Evolutionary conservation across 257 asterid genomes (phyloP).

Genomic region (Scutellaria barbata): DNA sequence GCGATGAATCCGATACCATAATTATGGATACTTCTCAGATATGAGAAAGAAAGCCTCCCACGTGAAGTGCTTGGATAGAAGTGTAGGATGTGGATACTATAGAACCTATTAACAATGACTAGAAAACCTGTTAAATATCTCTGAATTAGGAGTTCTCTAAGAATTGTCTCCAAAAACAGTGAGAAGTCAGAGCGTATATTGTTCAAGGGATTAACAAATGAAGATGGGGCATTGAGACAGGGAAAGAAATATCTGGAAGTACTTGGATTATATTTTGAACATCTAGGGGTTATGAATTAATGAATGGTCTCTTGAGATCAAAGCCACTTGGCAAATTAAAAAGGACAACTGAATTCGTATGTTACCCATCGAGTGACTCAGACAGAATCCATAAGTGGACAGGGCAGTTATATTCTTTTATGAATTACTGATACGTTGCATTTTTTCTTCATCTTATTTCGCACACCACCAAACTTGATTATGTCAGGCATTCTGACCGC

Average conservation of each 20-base stretch:
- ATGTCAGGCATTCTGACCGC: conserved; percentile 13
- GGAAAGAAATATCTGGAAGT: background rate
- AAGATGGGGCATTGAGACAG: background rate
- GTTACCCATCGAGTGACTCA: background rate
- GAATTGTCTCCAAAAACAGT: too few species aligned
- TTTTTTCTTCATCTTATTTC: background rate
- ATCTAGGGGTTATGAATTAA: background rate
- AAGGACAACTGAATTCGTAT: background rate
- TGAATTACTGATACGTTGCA: background rate
- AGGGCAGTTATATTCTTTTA: background rate
- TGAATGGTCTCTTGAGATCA: background rate
- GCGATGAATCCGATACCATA: background rate
- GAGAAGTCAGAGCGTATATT: background rate
- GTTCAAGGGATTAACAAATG: background rate
- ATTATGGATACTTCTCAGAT: background rate
- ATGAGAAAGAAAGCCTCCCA: background rate
- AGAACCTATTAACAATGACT: background rate
- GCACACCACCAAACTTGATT: background rate
- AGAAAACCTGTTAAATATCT: background rate
- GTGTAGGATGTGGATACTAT: background rate
- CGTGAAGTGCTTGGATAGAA: background rate
- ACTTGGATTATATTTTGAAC: background rate
- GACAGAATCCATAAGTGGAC: conserved; percentile 10
- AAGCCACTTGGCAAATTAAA: background rate
- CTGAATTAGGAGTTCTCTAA: background rate